Evolutionary conservation across 805 yeast genomes (phyloP).

Genomic region (Starmera caribaea): DNA sequence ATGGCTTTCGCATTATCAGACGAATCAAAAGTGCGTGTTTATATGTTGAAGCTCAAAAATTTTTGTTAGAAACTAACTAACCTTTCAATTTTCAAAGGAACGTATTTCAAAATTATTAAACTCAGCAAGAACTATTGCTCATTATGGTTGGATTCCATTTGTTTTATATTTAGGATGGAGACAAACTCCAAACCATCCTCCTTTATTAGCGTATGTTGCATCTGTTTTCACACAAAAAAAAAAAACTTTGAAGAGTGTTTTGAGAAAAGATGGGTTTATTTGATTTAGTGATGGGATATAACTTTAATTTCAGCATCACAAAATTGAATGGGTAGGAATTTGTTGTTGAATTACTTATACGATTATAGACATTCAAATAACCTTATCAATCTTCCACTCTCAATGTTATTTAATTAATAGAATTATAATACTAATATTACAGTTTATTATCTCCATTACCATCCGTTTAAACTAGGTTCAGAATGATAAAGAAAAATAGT

Average conservation of each 20-base stretch:
- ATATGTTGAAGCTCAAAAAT: neutral
- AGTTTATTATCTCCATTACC: slow-evolving; percentile 74
- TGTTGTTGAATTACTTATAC: no score
- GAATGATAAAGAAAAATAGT: no score
- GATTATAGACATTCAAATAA: no score
- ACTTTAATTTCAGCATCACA: no score
- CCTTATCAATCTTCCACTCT: no score
- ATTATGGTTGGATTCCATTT: slow-evolving; percentile 96
- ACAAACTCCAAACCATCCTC: slow-evolving; percentile 76
- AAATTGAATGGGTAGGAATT: no score
- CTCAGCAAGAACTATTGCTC: slow-evolving; percentile 77
- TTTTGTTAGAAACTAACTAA: neutral
- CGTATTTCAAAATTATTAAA: slow-evolving; percentile 79
- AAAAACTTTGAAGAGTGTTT: no score
- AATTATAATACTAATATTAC: neutral
- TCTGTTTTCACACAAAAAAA: no score
- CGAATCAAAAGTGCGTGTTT: slow-evolving; percentile 29
- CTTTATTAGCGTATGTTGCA: slow-evolving; percentile 51
- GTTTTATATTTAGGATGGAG: slow-evolving; percentile 85
- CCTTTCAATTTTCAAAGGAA: slow-evolving; percentile 37
- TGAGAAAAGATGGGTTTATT: no score
- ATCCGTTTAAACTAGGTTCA: slow-evolving; percentile 37
- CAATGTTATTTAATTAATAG: no score
- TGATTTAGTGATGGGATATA: no score
- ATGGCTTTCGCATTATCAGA: slow-evolving; percentile 35